Conservation (phyloP, 176 grass and related monocot genomes). For the Triticum turgidum region DNA sequence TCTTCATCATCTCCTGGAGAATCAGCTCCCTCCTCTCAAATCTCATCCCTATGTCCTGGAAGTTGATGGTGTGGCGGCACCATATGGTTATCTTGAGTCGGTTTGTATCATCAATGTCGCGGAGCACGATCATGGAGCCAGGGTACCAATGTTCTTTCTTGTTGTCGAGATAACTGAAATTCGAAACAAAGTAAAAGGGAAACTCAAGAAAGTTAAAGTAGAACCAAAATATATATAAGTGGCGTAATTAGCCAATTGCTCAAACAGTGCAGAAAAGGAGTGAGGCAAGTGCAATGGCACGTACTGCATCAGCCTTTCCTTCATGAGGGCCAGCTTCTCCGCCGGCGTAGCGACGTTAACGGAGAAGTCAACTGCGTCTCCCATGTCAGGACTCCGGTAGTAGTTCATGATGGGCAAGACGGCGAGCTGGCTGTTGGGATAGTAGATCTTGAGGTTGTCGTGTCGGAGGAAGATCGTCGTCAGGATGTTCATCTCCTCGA, state of each 20-base stretch:
- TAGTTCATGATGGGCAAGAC: conserved; percentile 68
- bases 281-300: background rate
- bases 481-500: conserved; percentile 98
- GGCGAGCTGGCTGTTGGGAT: conserved; percentile 81
- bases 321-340: conserved; percentile 87
- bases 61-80: conserved; percentile 91
- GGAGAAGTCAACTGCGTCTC: conserved; percentile 72
- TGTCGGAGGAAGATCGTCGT: conserved; percentile 89
- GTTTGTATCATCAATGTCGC: conserved; percentile 78
- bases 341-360: conserved; percentile 73
- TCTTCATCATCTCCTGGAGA: conserved; percentile 82
- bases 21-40: conserved; percentile 80
- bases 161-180: conserved; percentile 73
- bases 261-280: background rate
- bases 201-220: background rate
- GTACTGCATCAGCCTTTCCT: conserved; percentile 79
- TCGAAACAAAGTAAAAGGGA: background rate
- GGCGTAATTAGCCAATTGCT: background rate
- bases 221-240: background rate
- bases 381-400: conserved; percentile 97
- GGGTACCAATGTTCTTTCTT: conserved; percentile 98
- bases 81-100: conserved; percentile 78
- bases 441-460: conserved; percentile 92
- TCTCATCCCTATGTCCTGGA: conserved; percentile 74
- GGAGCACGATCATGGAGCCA: conserved; percentile 62